Evolutionary conservation across 768 basidiomycete species (phyloP).

Genomic region (Suillus luteus): DNA sequence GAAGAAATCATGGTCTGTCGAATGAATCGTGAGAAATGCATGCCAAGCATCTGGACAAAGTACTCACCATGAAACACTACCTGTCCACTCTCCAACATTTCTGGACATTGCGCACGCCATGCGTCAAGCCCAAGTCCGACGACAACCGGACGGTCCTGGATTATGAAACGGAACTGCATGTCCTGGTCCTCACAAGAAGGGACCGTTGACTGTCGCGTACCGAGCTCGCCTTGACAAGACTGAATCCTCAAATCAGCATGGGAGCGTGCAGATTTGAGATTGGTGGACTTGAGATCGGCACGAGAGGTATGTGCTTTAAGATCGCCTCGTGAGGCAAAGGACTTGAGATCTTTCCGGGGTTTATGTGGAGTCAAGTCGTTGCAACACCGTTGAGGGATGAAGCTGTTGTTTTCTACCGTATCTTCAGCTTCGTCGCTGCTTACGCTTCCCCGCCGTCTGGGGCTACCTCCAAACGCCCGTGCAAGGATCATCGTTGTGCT

Average conservation of each 20-base stretch:
- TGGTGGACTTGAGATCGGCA: neutral
- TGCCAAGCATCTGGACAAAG: neutral
- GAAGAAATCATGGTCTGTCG: constrained; percentile 74
- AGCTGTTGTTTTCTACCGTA: neutral
- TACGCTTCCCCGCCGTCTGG: constrained; percentile 12
- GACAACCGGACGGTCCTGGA: constrained; percentile 62
- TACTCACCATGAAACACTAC: constrained; percentile 54
- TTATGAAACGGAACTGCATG: constrained; percentile 48
- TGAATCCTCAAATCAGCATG: neutral
- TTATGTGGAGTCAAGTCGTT: neutral
- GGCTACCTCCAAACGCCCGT: constrained; percentile 33
- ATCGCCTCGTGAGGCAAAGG: constrained; percentile 6
- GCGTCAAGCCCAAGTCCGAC: constrained; percentile 55
- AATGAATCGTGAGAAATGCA: neutral
- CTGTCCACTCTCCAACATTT: constrained; percentile 54
- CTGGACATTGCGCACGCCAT: constrained; percentile 61
- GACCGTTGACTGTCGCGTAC: neutral
- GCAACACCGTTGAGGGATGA: neutral
- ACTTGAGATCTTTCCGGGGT: neutral
- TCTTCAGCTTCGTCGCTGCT: constrained; percentile 6
- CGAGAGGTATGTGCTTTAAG: neutral
- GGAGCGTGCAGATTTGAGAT: neutral
- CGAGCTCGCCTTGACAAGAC: neutral
- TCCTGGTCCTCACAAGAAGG: neutral
- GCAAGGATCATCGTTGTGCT: constrained; percentile 47